Base-by-base conservation (phyloP, 2,329 filamentous ascomycete species). In the Fusarium haematococcum region DNA sequence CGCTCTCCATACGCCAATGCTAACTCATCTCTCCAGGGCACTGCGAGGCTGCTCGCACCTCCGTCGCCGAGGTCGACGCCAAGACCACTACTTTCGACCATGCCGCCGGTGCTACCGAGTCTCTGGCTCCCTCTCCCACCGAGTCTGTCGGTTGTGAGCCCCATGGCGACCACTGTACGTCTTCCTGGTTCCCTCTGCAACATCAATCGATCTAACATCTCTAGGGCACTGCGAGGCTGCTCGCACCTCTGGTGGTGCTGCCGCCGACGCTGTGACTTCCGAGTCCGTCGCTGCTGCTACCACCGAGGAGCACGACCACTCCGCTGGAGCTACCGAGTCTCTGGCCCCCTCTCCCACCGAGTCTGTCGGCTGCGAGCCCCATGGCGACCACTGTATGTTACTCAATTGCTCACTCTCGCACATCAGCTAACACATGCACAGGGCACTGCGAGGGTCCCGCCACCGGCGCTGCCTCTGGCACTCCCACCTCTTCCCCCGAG, bases 371-470 rank as follows among this genome's bases (percentile, higher is more conserved):
- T 78, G 77, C 0, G 70, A 77, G 6, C 63, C 75, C 48, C 75
- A 79, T 25, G 75, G 77, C 10, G 77, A 79, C 62, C 77, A 79
- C 72, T 78, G 71, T 75, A 63, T 14, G 60, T 65, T 18, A 4
- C 10, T 13, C 16, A 2, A 2, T n/a, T 1, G 6, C 2, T 2
- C 5, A 13, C 1, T 10, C 4, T 5, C 10, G 2, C 9, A 33
- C 16, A 32, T 6, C 8, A 3, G 5, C 9, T 8, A 35, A 33
- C 63, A 57, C 45, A 2, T 33, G 5, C 3, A 10, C 23, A 78
- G 76, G 73, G 75, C 77, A 78, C 52, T 78, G 77, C 64, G 77
- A 78, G 2, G 77, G 68, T 54, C 63, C 75, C 2, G 72, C 43
- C 37, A 74, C 69, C 2, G 52, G 23, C 27, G 37, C 32, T 57